Evolutionary conservation across 2,329 filamentous ascomycete genomes (phyloP), one percentile per base, ranked within the genome.

Genomic region (Colletotrichum sojae): DNA sequence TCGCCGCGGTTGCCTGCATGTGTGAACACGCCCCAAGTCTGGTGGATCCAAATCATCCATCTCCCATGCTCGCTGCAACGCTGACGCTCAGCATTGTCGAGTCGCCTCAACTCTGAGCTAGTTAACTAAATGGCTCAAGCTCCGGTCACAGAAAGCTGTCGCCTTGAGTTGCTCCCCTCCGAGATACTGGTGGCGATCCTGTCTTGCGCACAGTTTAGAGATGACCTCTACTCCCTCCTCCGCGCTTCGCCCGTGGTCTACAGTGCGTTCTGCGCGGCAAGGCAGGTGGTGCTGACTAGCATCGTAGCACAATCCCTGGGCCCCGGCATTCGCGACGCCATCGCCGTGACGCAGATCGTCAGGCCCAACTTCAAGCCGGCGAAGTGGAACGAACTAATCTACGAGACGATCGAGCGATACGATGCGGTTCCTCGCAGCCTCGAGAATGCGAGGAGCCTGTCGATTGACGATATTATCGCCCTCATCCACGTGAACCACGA

Each of bases 231-330:
- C 27, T 5, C 40, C 8, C 39, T 52, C 16, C 25, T 58, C 18
- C 39, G 62, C 40, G 53, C 53, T 39, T 64, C 62, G 15, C 25
- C 40, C 3, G 20, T 36, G 18, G 20, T 56, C 22, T 64, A 64
- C 62, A n/a, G 18, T 15, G 31, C 31, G 31, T 52, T 20, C 15
- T 64, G 51, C 18, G 1, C 8, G 40, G 10, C 16, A 2, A 43
- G 16, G 16, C 40, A n/a, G 13, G 40, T n/a, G 5, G 16, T 43
- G 13, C 40, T 43, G 40, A 13, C 6, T 2, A 43, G 6, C 40
- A 43, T 43, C 5, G 40, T 43, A 5, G 13, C 40, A 15, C 13
- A 16, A 13, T 1, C 5, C 13, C 40, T 43, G 4, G 40, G 40
- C 5, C 16, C 40, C 6, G 40, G 4, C 12, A 15, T 43, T 13